A percentile compares a stretch with the other conserved stretches of the same genome.
Evolutionary conservation across 75 land plant genomes (phyloP).

Genomic region (Pinus taeda): DNA sequence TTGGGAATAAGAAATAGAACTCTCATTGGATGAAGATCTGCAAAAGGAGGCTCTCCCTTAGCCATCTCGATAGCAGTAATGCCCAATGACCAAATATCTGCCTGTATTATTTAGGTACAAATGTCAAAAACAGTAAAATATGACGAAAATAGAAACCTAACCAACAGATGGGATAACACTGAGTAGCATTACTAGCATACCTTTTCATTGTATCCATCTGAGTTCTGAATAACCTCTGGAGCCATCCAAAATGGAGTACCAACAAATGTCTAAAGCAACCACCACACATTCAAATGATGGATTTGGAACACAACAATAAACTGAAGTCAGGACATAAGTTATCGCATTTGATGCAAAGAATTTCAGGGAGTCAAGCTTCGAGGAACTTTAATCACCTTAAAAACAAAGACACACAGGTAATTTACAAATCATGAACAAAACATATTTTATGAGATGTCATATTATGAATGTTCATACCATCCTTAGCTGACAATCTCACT

Average conservation of each 20-base stretch:
- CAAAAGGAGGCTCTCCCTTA: slow-evolving; percentile 97
- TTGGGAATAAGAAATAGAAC: slow-evolving; percentile 97
- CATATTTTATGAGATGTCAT: background rate
- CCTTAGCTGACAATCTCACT: no score
- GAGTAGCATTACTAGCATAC: slow-evolving; percentile 22
- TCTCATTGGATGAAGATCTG: slow-evolving; percentile 99
- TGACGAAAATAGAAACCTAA: background rate
- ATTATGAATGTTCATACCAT: background rate
- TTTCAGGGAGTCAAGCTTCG: no score
- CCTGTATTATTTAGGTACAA: slow-evolving; percentile 51
- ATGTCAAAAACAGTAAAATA: background rate
- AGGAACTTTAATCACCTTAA: background rate
- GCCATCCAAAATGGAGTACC: slow-evolving; percentile 99
- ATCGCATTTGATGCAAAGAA: no score
- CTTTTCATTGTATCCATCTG: slow-evolving; percentile 99
- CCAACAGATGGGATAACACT: background rate
- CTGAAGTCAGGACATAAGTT: no score
- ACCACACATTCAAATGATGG: no score
- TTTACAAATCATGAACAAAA: background rate
- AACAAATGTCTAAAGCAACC: slow-evolving; percentile 82
- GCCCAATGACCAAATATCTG: slow-evolving; percentile 99
- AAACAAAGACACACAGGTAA: background rate
- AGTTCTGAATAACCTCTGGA: slow-evolving; percentile 97
- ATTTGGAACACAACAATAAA: no score
- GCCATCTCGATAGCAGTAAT: slow-evolving; percentile 99